Base-by-base conservation (phyloP, 139 green algal genomes). In the Ulvella scutata region DNA sequence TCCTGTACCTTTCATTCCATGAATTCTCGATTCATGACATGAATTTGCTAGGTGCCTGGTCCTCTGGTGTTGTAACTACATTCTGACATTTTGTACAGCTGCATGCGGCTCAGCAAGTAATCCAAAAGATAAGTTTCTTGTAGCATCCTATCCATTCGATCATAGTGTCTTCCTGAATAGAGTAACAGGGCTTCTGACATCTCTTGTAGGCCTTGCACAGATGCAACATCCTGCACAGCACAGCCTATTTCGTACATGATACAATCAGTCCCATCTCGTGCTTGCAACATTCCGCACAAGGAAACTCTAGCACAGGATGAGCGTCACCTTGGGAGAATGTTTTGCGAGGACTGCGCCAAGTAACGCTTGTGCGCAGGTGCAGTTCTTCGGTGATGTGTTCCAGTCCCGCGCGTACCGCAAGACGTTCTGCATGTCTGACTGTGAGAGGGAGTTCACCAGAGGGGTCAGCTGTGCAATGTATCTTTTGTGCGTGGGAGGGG, bases 341-440 rank as follows among this genome's bases (percentile, higher is more conserved):
- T n/a, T 36, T 23, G 17, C 17, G 0, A 98, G 80, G 43, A 97
- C 38, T 4, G 87, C 87, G 4, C 77, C 62, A 75, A 98, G 81
- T 79, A 95, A 77, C 17, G 82, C 82, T 75, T 98, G 91, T 3
- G 92, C 92, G 13, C 85, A 79, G 61, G 90, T 79, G 79, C 87
- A 96, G 77, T 90, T 88, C 74, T 82, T 82, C 6, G 85, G 76
- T 78, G 97, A 93, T 26, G 91, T 95, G 79, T 98, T 98, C 95
- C 95, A 99, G 59, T 98, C 92, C 21, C 92, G 77, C 13, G 75
- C 51, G 44, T 85, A 88, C 72, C 26, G 43, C 36, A 33, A 4
- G 78, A 43, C 6, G 51, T 75, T 3, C 51, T 10, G 26, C 43
- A 29, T 7, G 20, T 60, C 37, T 39, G 33, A 37, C 20, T 62